These are phyloP conservation scores for Neopestalotiopsis sp. DNA, from an alignment of 2,329 filamentous ascomycete species.

Conservation along the genomic window DNA sequence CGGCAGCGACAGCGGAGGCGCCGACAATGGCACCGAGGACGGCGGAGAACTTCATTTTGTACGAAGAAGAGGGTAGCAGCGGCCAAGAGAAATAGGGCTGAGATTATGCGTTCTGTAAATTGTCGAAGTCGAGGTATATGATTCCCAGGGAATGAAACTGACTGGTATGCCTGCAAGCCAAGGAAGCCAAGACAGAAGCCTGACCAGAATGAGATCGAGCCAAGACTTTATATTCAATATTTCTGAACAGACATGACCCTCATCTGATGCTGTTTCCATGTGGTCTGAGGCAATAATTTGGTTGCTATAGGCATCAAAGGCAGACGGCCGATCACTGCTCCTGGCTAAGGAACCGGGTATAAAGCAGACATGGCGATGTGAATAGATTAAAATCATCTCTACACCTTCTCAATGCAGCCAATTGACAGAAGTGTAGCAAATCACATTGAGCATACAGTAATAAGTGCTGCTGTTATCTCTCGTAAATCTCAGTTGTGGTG, in stretches of 20 bases:
- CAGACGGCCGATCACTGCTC: background rate
- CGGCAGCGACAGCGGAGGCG: conserved; percentile 47
- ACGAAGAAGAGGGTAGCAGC: background rate
- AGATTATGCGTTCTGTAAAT: background rate
- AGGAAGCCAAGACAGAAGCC: conserved; percentile 2
- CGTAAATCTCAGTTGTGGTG: background rate
- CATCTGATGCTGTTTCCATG: background rate
- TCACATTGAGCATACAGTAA: background rate
- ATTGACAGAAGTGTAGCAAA: background rate
- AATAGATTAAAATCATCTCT: background rate
- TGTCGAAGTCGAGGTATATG: background rate
- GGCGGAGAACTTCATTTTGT: conserved; percentile 54
- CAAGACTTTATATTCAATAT: conserved; percentile 15
- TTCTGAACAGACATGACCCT: background rate
- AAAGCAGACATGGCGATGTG: background rate
- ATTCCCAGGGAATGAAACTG: background rate
- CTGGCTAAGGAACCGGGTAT: background rate
- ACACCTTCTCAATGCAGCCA: background rate
- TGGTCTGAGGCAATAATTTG: background rate
- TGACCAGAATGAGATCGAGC: background rate
- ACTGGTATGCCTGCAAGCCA: conserved; percentile 5
- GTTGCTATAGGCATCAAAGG: background rate
- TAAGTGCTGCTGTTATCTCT: background rate
- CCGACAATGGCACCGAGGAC: conserved; percentile 43
- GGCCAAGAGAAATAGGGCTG: background rate